Evolutionary conservation across 805 yeast species (phyloP), one percentile per base, ranked within the genome.

Genomic region (Tetrapisispora nanseiensis): DNA sequence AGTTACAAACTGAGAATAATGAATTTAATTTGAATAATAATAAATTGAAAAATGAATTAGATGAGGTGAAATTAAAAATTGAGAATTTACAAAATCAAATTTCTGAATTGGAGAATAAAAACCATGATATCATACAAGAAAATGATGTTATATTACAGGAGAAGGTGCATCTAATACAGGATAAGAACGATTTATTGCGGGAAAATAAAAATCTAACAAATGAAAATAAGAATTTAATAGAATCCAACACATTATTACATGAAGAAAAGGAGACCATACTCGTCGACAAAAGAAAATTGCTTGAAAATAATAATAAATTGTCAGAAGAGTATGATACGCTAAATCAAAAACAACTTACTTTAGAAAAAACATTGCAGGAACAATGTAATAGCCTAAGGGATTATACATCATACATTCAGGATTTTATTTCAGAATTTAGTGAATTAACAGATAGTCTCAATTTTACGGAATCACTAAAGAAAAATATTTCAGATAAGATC

Each of bases 281-380:
- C n/a, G n/a, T n/a, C n/a, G n/a, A n/a, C n/a, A n/a, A n/a, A n/a
- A n/a, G n/a, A n/a, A n/a, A n/a, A n/a, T n/a, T n/a, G n/a, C n/a
- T n/a, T n/a, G 33, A 42, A 6, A 33, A 31, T 15, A 21, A 19
- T 27, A 33, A 41, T 15, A 26, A 30, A 9, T 15, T 39, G 13
- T 33, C 41, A 29, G 47, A 30, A 10, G 15, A 24, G 13, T 42
- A 42, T 27, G 40, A 34, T 13, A 33, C 35, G 21, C 24, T 39
- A 12, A 27, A 36, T 26, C 16, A 20, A 21, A 4, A 21, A 3
- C 15, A 21, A 11, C 16, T 20, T 9, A 16, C 6, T 16, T 12
- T 35, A 12, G 11, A 16, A 24, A 35, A 7, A 16, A 3, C 9
- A 6, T 13, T 35, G 5, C 11, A 23, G 16, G 21, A 35, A 16